A percentile compares a stretch with the other conserved stretches of the same genome.
Evolutionary conservation across 495 filamentous ascomycete genomes (phyloP).

Genomic region (Hypoxylon trugodes): DNA sequence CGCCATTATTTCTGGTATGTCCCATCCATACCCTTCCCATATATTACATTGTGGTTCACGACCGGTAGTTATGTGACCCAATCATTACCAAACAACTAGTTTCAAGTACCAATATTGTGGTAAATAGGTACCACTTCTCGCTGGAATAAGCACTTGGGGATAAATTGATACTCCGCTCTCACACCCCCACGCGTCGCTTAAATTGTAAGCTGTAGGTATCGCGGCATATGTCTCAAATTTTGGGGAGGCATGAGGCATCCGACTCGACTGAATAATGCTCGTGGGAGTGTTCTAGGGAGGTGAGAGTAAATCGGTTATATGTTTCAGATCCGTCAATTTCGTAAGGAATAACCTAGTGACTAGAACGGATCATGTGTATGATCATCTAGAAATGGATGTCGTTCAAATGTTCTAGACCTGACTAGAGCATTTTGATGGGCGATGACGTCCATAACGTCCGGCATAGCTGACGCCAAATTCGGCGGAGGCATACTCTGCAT

Average conservation of each 20-base stretch:
- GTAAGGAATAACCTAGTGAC: background rate
- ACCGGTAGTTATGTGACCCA: too few relatives aligned
- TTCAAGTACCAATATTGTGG: too few relatives aligned
- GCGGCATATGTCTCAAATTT: background rate
- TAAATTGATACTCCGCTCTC: too few relatives aligned
- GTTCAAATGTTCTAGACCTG: background rate
- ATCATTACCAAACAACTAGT: too few relatives aligned
- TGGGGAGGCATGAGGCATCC: background rate
- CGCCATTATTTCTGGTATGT: background rate
- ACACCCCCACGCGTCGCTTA: too few relatives aligned
- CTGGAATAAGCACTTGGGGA: too few relatives aligned
- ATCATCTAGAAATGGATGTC: background rate
- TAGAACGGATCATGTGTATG: constrained; percentile 3
- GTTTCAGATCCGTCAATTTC: background rate
- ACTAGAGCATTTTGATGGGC: constrained; percentile 26
- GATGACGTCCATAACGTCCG: constrained; percentile 27
- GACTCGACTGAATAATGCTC: constrained; percentile 4
- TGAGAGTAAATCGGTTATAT: background rate
- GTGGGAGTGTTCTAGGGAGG: background rate
- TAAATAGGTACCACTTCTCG: too few relatives aligned
- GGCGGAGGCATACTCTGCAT: constrained; percentile 50
- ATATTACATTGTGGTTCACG: background rate
- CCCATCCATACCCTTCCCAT: background rate
- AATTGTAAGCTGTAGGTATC: background rate
- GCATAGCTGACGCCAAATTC: constrained; percentile 10